Base-by-base conservation (phyloP, 2,329 filamentous ascomycete genomes). In the Calonectria montana region DNA sequence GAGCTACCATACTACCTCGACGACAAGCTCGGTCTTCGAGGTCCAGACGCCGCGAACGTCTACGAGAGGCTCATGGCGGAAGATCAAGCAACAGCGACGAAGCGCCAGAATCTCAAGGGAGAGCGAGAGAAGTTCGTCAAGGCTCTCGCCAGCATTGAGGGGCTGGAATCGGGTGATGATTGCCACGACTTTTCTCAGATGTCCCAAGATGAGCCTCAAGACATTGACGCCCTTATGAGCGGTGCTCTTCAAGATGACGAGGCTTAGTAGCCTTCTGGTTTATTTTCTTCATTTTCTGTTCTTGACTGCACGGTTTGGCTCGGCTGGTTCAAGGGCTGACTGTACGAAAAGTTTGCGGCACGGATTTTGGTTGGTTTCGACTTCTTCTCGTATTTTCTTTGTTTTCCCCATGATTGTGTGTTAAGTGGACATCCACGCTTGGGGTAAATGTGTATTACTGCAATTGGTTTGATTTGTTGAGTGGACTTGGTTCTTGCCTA, bases 41-140 rank as follows among this genome's bases (percentile, higher is more conserved):
- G 82, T 2, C 67, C 77, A 1, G 75, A 81, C 27, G 77, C 80
- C 13, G 50, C 65, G 45, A 72, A 67, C 1, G 77, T 84, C 2
- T 88, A 85, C 69, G 79, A 82, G 64, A 80, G 79, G 21, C 81
- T 89, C 6, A 88, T 89, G 87, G 86, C 85, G 25, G 87, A 89
- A 66, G 87, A 89, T 65, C 77, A 81, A 2, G 79, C 77, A 0
- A 88, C 85, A 0, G 87, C 87, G 0, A 74, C 74, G 5, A 81
- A 79, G 62, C 81, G 87, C 1, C 82, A 85, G 35, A 81, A 79
- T 13, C 82, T 88, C 37, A 87, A 86, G 73, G 75, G 76, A 2
- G 86, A 88, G 71, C 81, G 81, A 59, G 81, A 83, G n/a, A 88
- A 87, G 76, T 86, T 89, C 62, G 79, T 81, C n/a, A 83, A 82